phyloP scores from a whole-genome alignment of 1,284 basidiomycete species.

The Austroboletus rostrupii region DNA sequence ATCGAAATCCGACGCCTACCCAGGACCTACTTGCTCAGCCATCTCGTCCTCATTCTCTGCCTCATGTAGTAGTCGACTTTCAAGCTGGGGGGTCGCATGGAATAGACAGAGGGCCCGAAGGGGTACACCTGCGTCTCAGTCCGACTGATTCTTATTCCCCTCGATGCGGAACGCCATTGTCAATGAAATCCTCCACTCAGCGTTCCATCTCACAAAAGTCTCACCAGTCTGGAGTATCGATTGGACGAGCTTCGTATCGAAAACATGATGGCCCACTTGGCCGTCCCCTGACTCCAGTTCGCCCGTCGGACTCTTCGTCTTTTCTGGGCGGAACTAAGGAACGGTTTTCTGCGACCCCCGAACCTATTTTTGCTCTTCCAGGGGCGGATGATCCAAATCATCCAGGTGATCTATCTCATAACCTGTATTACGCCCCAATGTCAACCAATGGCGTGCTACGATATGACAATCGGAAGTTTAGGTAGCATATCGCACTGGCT shows the following conservation, averaged over 20 bases:
- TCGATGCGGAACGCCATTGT: constrained; percentile 11
- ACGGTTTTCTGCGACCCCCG: neutral
- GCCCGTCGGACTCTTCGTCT: neutral
- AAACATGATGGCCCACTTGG: constrained; percentile 17
- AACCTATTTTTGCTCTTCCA: constrained; percentile 5
- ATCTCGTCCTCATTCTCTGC: constrained; percentile 1
- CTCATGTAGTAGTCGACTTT: neutral
- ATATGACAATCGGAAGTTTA: constrained; percentile 13
- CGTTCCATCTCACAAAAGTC: constrained; percentile 16
- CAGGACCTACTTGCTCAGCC: neutral
- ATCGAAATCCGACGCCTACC: neutral
- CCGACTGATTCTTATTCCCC: neutral
- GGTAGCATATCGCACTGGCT: constrained; percentile 7
- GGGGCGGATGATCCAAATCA: constrained; percentile 3
- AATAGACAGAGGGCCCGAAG: neutral
- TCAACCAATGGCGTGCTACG: constrained; percentile 11
- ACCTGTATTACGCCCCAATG: constrained; percentile 14
- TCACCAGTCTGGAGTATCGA: constrained; percentile 13
- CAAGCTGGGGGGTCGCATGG: neutral
- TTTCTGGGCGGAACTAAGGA: neutral
- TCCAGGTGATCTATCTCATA: constrained; percentile 8
- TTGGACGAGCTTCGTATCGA: constrained; percentile 25
- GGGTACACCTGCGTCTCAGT: neutral
- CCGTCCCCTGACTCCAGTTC: constrained; percentile 6
- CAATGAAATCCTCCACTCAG: constrained; percentile 12